Conservation (phyloP, 306 rosid species). For the Ormosia semicastrata region DNA sequence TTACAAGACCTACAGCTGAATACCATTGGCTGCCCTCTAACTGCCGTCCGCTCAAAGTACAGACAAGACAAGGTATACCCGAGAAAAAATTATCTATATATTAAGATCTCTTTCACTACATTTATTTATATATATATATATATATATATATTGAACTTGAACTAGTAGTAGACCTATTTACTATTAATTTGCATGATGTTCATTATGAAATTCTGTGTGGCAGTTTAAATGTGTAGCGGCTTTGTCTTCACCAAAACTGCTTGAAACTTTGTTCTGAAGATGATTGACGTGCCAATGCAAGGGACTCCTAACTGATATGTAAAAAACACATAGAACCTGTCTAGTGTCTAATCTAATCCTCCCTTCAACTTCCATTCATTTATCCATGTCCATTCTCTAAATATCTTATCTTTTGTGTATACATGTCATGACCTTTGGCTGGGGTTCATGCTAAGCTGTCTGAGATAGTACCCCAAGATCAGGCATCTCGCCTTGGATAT, state of each 20-base stretch:
- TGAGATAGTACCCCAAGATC: conserved; percentile 22
- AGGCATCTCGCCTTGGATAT: not conserved
- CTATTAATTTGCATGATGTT: conserved; percentile 9
- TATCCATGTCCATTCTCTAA: conserved; percentile 32
- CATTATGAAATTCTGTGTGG: conserved; percentile 1
- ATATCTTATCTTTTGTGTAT: conserved; percentile 29
- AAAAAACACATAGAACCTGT: not conserved
- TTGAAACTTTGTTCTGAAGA: conserved; percentile 56
- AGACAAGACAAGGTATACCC: conserved; percentile 66
- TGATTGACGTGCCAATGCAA: conserved; percentile 23
- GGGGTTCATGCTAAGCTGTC: conserved; percentile 24
- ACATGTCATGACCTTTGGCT: conserved; percentile 39
- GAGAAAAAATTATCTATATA: too few species aligned
- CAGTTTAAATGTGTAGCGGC: conserved; percentile 79
- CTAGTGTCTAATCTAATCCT: conserved; percentile 33
- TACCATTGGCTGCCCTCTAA: conserved; percentile 58
- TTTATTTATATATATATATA: not conserved
- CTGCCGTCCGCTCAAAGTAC: conserved; percentile 67
- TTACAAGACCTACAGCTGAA: conserved; percentile 78
- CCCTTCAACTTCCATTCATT: conserved; percentile 35
- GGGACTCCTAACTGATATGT: conserved; percentile 31
- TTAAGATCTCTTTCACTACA: too few species aligned
- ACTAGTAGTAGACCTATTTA: not conserved
- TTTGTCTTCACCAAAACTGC: conserved; percentile 66
- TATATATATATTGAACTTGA: too few species aligned